Evolutionary conservation across 352 stramenopile species (phyloP), one percentile per base, ranked within the genome.

Genomic region (Hyaloperonospora arabidopsidis): DNA sequence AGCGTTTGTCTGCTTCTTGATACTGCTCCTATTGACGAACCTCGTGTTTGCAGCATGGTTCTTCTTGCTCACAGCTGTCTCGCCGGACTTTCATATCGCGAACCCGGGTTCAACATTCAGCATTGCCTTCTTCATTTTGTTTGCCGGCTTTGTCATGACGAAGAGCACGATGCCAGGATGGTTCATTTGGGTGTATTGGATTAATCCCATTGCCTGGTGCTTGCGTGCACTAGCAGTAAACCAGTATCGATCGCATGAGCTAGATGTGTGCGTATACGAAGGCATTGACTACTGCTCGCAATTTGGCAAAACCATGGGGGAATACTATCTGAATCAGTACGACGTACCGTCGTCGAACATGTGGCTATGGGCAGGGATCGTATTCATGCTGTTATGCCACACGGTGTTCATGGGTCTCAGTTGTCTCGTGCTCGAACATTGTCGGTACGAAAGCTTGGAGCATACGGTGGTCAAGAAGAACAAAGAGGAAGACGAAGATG

Each of bases 121-220:
- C 5, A 12, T 46, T 12, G 7, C 22, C 17, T 13, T 46, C 4
- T 46, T 46, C 21, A 46, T 46, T 17, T 15, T 46, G 15, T 46
- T 46, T 46, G 40, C 40, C 1, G 40, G 40, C 40, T 46, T 46
- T 28, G 22, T 46, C 19, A 7, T 46, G 17, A 46, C 40, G 6
- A 46, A 46, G 21, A 19, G 22, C 19, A 25, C 19, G 17, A 46
- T 46, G 8, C 40, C 40, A 7, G 18, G 22, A 6, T 46, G 14
- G 12, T 19, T 28, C 40, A 29, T 46, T 14, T 46, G 40, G 40
- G 40, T 12, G 6, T 19, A 46, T 29, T 46, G 40, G 40, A 13
- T 46, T 17, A 46, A 19, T 29, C 40, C 40, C n/a, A 10, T 46
- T 5, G 22, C 17, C 5, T 46, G 40, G 40, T n/a, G 17, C 22